A percentile compares a stretch with the other conserved stretches of the same genome.
Conservation (phyloP, 768 basidiomycete genomes). For the Cystoderma amianthinum region DNA sequence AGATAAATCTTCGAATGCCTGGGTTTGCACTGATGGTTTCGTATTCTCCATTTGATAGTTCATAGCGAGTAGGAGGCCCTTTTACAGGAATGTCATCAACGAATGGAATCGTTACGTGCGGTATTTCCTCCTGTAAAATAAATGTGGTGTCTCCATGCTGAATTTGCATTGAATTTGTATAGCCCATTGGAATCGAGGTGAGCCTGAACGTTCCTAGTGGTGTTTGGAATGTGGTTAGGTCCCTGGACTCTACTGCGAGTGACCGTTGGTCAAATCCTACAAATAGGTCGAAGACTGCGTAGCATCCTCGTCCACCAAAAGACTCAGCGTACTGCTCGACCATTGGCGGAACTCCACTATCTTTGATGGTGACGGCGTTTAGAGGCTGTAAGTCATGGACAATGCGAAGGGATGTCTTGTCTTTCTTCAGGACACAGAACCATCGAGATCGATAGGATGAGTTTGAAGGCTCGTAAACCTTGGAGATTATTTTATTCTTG, state of each 20-base stretch:
- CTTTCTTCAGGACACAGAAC: slow-evolving; percentile 18
- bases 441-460: too few species aligned
- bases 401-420: slow-evolving; percentile 10
- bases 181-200: too few species aligned
- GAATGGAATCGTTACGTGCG: too few species aligned
- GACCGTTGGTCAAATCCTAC: too few species aligned
- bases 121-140: too few species aligned
- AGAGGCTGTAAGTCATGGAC: slow-evolving; percentile 13
- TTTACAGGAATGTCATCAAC: too few species aligned
- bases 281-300: too few species aligned
- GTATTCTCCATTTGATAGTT: slow-evolving; percentile 17
- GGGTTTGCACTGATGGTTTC: slow-evolving; percentile 29
- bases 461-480: slow-evolving; percentile 16
- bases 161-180: slow-evolving; percentile 21
- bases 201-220: slow-evolving; percentile 15
- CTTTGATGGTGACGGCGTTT: slow-evolving; percentile 11
- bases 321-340: slow-evolving; percentile 14
- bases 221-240: slow-evolving; percentile 28
- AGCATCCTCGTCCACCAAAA: too few species aligned
- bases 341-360: slow-evolving; percentile 15
- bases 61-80: too few species aligned
- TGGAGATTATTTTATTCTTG: background rate
- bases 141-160: slow-evolving; percentile 27
- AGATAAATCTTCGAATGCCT: slow-evolving; percentile 27
- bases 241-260: slow-evolving; percentile 16